These are phyloP conservation scores for Zasmidium cellare DNA, from an alignment of 2,329 filamentous ascomycete genomes.

Conservation along the genomic window DNA sequence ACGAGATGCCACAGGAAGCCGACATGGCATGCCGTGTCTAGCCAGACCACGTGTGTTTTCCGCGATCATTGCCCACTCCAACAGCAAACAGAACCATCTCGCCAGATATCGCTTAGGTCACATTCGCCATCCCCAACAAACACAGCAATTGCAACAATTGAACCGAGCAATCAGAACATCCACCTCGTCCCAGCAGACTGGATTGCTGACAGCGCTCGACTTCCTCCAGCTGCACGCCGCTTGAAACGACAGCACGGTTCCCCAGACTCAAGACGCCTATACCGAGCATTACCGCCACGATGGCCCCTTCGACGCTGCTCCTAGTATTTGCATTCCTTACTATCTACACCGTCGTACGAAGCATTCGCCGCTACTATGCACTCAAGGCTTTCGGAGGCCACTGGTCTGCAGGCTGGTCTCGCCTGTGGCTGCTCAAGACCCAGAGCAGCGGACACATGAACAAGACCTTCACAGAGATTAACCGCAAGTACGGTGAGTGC, in stretches of 20 bases:
- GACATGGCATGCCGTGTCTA: constrained; percentile 1
- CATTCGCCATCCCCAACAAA: constrained; percentile 7
- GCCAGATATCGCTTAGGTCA: constrained; percentile 2
- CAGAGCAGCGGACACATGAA: constrained; percentile 41
- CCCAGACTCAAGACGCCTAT: constrained; percentile 1
- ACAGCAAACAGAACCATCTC: neutral
- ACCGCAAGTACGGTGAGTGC: constrained; percentile 38
- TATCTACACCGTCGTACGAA: constrained; percentile 26
- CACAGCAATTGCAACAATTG: constrained; percentile 10
- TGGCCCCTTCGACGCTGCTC: constrained; percentile 26
- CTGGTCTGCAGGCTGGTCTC: constrained; percentile 39
- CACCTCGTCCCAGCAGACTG: constrained; percentile 17
- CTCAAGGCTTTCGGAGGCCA: constrained; percentile 40
- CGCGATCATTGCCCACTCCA: neutral
- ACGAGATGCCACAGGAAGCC: neutral
- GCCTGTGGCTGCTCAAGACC: constrained; percentile 40
- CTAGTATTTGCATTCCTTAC: constrained; percentile 26
- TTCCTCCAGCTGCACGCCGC: constrained; percentile 23
- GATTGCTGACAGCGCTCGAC: constrained; percentile 13
- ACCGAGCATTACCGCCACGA: constrained; percentile 18
- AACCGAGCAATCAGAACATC: constrained; percentile 17
- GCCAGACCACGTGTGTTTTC: neutral
- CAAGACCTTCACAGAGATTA: constrained; percentile 38
- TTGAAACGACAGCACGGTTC: constrained; percentile 15
- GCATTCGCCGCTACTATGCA: constrained; percentile 31